A percentile compares a stretch with the other conserved stretches of the same genome.
Conservation (phyloP, 352 stramenopile genomes). For the Globisporangium paroecandrum region DNA sequence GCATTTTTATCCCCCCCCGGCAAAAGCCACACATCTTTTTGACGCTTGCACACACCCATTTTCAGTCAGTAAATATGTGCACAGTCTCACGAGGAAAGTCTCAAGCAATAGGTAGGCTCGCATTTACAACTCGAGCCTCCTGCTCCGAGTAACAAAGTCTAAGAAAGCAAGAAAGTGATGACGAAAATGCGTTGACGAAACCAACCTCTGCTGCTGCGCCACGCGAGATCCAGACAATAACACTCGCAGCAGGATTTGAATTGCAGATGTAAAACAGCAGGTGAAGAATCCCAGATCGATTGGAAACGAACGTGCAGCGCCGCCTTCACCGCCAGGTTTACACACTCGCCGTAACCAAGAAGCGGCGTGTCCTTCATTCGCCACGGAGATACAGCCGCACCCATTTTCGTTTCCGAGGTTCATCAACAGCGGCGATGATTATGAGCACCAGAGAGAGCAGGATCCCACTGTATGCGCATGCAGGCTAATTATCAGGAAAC, state of each 20-base stretch:
- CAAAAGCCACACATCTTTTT: background rate
- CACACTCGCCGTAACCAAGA: too few species aligned
- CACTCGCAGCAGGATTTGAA: background rate
- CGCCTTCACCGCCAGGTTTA: too few species aligned
- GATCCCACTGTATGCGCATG: background rate
- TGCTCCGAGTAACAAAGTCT: too few species aligned
- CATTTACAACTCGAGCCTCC: too few species aligned
- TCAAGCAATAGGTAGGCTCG: background rate
- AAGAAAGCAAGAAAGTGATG: background rate
- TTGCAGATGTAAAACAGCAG: too few species aligned
- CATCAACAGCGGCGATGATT: too few species aligned
- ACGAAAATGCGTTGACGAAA: slow-evolving; percentile 7
- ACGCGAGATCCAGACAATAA: background rate
- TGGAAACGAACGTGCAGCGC: too few species aligned
- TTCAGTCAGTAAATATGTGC: background rate
- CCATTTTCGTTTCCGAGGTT: too few species aligned
- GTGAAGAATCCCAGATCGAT: too few species aligned
- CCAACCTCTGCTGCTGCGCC: background rate
- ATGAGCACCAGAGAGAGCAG: background rate
- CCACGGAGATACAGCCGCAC: too few species aligned
- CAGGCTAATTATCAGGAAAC: background rate
- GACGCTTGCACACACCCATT: background rate
- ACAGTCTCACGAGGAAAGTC: background rate
- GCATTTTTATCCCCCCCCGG: background rate
- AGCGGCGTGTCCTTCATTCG: too few species aligned